phyloP scores from a whole-genome alignment of 345 rosid species.

The Triadica sebifera region DNA sequence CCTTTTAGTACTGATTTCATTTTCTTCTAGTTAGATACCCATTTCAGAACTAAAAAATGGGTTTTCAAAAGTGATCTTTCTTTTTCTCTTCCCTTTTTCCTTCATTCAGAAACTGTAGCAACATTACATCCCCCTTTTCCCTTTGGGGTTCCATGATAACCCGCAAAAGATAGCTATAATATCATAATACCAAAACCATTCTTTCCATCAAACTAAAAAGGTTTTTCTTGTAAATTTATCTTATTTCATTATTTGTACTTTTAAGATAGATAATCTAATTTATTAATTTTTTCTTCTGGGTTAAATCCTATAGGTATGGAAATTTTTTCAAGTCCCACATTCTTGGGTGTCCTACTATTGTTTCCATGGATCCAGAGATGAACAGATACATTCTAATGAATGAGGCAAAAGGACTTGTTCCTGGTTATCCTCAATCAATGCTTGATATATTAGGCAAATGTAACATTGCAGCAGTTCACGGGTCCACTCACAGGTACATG shows the following conservation, averaged over 20 bases:
- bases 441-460: constrained; percentile 65
- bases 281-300: background rate
- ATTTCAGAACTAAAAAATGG: constrained; percentile 7
- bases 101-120: constrained; percentile 4
- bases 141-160: constrained; percentile 15
- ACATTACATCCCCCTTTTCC: background rate
- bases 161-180: background rate
- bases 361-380: constrained; percentile 77
- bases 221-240: constrained; percentile 25
- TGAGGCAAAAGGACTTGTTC: constrained; percentile 78
- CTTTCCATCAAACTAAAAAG: background rate
- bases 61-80: background rate
- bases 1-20: background rate
- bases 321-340: constrained; percentile 79
- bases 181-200: background rate
- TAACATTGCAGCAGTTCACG: constrained; percentile 83
- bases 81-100: too few relatives aligned
- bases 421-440: constrained; percentile 93
- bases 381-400: constrained; percentile 78
- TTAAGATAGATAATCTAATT: background rate
- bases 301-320: constrained; percentile 51
- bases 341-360: constrained; percentile 75
- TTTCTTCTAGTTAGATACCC: constrained; percentile 7
- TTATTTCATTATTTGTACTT: background rate
- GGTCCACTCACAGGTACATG: constrained; percentile 62